Evolutionary conservation across 805 yeast genomes (phyloP).

Genomic region (Torulaspora maleeae): DNA sequence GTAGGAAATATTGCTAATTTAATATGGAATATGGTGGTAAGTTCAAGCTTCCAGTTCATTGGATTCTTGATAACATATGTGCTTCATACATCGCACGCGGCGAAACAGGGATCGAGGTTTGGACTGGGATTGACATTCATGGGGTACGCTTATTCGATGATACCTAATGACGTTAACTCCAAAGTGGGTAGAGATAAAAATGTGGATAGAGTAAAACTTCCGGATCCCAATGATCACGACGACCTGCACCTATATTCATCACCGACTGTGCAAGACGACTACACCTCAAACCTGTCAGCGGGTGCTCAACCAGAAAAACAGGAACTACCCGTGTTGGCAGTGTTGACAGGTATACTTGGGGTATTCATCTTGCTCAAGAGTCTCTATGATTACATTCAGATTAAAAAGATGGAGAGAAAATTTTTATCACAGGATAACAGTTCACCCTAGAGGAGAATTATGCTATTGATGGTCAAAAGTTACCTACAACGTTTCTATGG

Average conservation of each 20-base stretch:
- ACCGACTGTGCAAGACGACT: constrained; percentile 25
- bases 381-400: constrained; percentile 63
- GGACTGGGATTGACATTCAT: constrained; percentile 86
- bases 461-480: background rate
- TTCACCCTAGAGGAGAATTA: background rate
- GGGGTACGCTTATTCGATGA: constrained; percentile 57
- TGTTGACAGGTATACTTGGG: constrained; percentile 64
- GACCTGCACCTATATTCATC: constrained; percentile 29
- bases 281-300: constrained; percentile 30
- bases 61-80: constrained; percentile 89
- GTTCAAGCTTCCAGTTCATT: constrained; percentile 87
- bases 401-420: constrained; percentile 65
- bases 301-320: constrained; percentile 33
- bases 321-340: constrained; percentile 52
- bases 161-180: constrained; percentile 41
- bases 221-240: constrained; percentile 56
- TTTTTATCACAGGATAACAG: constrained; percentile 28
- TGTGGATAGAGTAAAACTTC: constrained; percentile 45
- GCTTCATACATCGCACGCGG: constrained; percentile 94
- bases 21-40: constrained; percentile 83
- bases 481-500: background rate
- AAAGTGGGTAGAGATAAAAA: constrained; percentile 32
- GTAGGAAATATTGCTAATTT: constrained; percentile 89
- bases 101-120: constrained; percentile 88
- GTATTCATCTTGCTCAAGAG: constrained; percentile 60